phyloP scores from a whole-genome alignment of 2,329 filamentous ascomycete genomes.

The Neonectria ditissima region DNA sequence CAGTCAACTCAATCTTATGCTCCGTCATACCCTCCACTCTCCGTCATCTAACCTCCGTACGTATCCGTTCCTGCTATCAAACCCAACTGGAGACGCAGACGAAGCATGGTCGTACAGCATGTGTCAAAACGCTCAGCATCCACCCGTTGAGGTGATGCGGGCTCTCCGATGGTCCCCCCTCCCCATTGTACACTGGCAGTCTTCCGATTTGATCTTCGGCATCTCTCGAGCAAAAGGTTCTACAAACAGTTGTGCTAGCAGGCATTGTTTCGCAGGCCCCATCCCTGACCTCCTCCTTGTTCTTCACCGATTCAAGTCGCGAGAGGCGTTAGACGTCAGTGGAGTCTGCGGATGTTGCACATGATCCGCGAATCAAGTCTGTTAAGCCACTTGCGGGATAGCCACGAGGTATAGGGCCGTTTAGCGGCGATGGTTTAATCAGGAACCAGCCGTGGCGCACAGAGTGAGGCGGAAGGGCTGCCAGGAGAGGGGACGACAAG shows the following conservation, averaged over 20 bases:
- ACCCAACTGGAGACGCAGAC: conserved; percentile 23
- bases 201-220: conserved; percentile 37
- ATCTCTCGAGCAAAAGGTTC: conserved; percentile 33
- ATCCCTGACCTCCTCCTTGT: conserved; percentile 27
- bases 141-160: conserved; percentile 22
- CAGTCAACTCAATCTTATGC: conserved; percentile 8
- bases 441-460: conserved; percentile 15
- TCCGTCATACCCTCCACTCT: conserved; percentile 6
- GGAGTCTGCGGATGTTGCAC: conserved; percentile 48
- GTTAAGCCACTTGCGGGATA: conserved; percentile 45
- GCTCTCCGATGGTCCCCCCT: conserved; percentile 16
- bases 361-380: conserved; percentile 44
- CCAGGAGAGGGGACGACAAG: conserved; percentile 5
- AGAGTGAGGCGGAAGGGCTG: conserved; percentile 15
- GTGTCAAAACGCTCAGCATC: conserved; percentile 39
- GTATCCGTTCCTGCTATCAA: conserved; percentile 29
- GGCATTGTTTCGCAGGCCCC: conserved; percentile 28
- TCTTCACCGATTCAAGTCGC: conserved; percentile 38
- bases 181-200: conserved; percentile 19
- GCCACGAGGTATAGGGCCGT: conserved; percentile 35
- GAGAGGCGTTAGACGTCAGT: conserved; percentile 48
- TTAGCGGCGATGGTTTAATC: conserved; percentile 26
- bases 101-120: conserved; percentile 32
- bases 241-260: conserved; percentile 34
- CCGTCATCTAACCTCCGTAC: conserved; percentile 19